Evolutionary conservation across 495 filamentous ascomycete genomes (phyloP).

Genomic region (Cercophora samala): DNA sequence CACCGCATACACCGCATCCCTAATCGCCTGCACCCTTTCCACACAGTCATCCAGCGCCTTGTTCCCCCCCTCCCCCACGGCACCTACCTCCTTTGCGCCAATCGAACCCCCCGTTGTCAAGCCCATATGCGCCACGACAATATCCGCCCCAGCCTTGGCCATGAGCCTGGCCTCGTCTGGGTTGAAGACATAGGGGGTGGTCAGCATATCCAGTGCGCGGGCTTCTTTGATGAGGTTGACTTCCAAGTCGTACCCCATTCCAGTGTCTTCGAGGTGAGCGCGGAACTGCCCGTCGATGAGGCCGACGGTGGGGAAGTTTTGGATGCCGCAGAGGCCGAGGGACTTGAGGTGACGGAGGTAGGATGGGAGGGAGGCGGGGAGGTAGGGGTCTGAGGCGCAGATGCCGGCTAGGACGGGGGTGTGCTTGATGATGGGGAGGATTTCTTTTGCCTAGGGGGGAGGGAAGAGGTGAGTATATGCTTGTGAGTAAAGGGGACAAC

Average conservation of each 20-base stretch:
- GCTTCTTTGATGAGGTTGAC: slow-evolving; percentile 62
- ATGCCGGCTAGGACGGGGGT: slow-evolving; percentile 65
- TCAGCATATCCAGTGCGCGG: slow-evolving; percentile 55
- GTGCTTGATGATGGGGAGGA: slow-evolving; percentile 56
- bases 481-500: slow-evolving; percentile 5
- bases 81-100: slow-evolving; percentile 46
- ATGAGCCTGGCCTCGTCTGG: slow-evolving; percentile 57
- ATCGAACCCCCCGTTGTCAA: slow-evolving; percentile 63
- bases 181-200: slow-evolving; percentile 67
- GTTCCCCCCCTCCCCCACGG: slow-evolving; percentile 37
- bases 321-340: slow-evolving; percentile 63
- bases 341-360: slow-evolving; percentile 57
- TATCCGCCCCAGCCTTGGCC: slow-evolving; percentile 61
- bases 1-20: slow-evolving; percentile 54
- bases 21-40: slow-evolving; percentile 56
- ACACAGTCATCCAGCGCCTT: slow-evolving; percentile 62
- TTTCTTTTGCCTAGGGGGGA: slow-evolving; percentile 47
- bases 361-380: slow-evolving; percentile 43
- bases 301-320: slow-evolving; percentile 72
- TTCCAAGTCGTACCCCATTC: slow-evolving; percentile 62
- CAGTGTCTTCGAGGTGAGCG: slow-evolving; percentile 64
- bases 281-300: slow-evolving; percentile 67
- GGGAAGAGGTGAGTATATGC: not conserved
- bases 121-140: slow-evolving; percentile 67
- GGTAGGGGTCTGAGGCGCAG: slow-evolving; percentile 65